phyloP scores from a whole-genome alignment of 2,329 filamentous ascomycete species.

The Calonectria hongkongensis region DNA sequence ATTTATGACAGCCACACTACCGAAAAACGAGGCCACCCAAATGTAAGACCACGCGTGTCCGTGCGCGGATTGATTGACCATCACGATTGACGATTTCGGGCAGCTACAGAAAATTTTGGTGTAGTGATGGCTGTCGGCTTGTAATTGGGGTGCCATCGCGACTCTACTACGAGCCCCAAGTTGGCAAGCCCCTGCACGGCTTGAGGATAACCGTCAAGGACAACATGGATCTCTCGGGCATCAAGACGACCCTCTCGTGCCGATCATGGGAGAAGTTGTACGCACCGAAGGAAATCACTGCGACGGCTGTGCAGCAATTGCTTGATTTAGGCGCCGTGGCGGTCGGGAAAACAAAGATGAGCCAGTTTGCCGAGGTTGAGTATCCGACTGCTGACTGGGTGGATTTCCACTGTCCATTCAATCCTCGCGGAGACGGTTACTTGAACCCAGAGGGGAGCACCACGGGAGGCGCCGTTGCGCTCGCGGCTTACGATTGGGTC shows the following conservation, averaged over 20 bases:
- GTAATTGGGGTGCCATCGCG: slow-evolving; percentile 16
- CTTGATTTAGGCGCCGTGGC: slow-evolving; percentile 73
- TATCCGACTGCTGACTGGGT: slow-evolving; percentile 67
- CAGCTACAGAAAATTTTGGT: slow-evolving; percentile 19
- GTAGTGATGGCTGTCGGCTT: slow-evolving; percentile 1
- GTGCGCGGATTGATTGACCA: background rate
- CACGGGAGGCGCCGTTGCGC: slow-evolving; percentile 51
- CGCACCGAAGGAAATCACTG: slow-evolving; percentile 66
- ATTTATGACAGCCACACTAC: slow-evolving; percentile 12
- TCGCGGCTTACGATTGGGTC: slow-evolving; percentile 57
- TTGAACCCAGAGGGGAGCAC: slow-evolving; percentile 54
- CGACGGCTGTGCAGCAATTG: slow-evolving; percentile 70
- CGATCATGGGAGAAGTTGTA: slow-evolving; percentile 73
- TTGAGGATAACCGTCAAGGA: slow-evolving; percentile 68
- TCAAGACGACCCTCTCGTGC: slow-evolving; percentile 72
- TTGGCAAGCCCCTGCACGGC: background rate
- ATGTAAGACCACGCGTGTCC: background rate
- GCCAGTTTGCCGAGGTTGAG: slow-evolving; percentile 63
- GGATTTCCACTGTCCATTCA: slow-evolving; percentile 54
- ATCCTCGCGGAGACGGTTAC: slow-evolving; percentile 56
- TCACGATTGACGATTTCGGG: background rate
- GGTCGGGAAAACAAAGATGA: slow-evolving; percentile 66
- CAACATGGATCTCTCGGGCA: slow-evolving; percentile 71
- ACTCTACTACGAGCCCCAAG: background rate
- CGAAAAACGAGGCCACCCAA: background rate